Evolutionary conservation across 1,284 basidiomycete species (phyloP).

Genomic region (Ceratorhiza oryzae-sativae): DNA sequence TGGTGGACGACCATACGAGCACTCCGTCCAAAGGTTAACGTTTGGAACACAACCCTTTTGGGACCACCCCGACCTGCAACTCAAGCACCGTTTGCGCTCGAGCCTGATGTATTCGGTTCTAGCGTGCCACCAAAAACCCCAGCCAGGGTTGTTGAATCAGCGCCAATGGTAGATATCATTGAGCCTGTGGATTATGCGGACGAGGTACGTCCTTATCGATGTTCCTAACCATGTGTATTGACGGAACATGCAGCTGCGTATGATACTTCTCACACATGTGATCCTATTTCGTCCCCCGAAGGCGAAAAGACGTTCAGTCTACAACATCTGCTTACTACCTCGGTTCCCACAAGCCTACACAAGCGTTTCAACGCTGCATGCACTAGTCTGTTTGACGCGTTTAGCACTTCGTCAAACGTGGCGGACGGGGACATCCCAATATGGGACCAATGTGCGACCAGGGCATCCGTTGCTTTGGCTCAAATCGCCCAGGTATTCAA

Average conservation of each 20-base stretch:
- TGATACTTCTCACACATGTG: slow-evolving; percentile 26
- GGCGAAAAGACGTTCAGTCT: slow-evolving; percentile 25
- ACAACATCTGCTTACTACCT: slow-evolving; percentile 3
- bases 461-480: slow-evolving; percentile 8
- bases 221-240: background rate
- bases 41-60: slow-evolving; percentile 13
- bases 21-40: background rate
- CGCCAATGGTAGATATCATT: background rate
- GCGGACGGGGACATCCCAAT: background rate
- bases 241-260: slow-evolving; percentile 12
- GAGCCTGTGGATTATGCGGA: slow-evolving; percentile 6
- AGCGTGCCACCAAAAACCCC: slow-evolving; percentile 12
- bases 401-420: background rate
- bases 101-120: slow-evolving; percentile 21
- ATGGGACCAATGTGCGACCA: slow-evolving; percentile 16
- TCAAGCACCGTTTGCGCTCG: slow-evolving; percentile 11
- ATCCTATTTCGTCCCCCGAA: slow-evolving; percentile 21
- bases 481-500: slow-evolving; percentile 28
- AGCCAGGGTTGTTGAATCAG: background rate
- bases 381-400: slow-evolving; percentile 14
- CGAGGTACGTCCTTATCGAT: background rate
- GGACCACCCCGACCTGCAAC: slow-evolving; percentile 10
- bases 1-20: slow-evolving; percentile 47
- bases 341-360: background rate
- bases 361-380: slow-evolving; percentile 17